phyloP scores from a whole-genome alignment of 192 early-diverging fungal genomes.

The Coemansia sp. region DNA sequence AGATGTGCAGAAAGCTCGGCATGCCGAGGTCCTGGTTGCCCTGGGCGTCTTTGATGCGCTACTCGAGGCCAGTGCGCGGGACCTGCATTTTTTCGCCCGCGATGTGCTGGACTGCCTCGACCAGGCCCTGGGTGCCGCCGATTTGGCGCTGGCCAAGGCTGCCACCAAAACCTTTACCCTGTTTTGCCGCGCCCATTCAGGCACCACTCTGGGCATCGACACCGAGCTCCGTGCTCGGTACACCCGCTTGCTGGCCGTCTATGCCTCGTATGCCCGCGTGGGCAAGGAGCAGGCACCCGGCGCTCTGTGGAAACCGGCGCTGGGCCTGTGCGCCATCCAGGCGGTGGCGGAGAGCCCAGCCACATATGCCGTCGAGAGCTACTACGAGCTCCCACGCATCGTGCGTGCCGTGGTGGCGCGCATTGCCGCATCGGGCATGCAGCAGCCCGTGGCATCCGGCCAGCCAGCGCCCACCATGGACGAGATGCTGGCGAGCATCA shows the following conservation, averaged over 20 bases:
- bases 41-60: conserved; percentile 74
- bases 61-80: conserved; percentile 63
- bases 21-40: conserved; percentile 66
- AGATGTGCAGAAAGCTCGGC: conserved; percentile 61
- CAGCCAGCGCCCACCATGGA: not conserved
- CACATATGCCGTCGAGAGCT: conserved; percentile 57
- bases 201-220: conserved; percentile 69
- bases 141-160: conserved; percentile 57
- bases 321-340: conserved; percentile 63
- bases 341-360: conserved; percentile 60
- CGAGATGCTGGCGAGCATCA: conserved; percentile 9
- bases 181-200: conserved; percentile 70
- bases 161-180: conserved; percentile 65
- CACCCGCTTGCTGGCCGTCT: conserved; percentile 53
- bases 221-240: conserved; percentile 54
- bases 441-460: too few species aligned
- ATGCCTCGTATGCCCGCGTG: conserved; percentile 50
- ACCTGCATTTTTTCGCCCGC: conserved; percentile 81
- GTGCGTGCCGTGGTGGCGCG: conserved; percentile 52
- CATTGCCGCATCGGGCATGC: conserved; percentile 12
- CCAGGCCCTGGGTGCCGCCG: conserved; percentile 53
- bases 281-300: not conserved
- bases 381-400: conserved; percentile 59
- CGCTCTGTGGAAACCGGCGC: conserved; percentile 18
- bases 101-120: conserved; percentile 71